These are phyloP conservation scores for Colletotrichum acutatum DNA, from an alignment of 2,329 filamentous ascomycete genomes.

Conservation along the genomic window DNA sequence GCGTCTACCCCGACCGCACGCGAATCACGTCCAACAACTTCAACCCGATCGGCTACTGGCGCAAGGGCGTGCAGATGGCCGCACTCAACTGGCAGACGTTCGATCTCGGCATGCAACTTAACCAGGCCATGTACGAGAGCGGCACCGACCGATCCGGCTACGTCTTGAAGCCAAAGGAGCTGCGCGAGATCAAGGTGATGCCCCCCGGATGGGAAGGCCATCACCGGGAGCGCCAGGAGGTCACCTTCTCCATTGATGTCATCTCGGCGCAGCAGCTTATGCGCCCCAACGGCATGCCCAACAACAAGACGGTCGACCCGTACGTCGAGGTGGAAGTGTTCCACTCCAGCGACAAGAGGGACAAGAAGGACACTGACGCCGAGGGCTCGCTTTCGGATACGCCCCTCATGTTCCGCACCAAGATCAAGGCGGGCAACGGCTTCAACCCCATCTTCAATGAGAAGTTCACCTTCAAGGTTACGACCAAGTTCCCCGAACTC, in stretches of 20 bases:
- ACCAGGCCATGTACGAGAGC: conserved; percentile 96
- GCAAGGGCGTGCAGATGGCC: conserved; percentile 96
- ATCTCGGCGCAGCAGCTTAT: conserved; percentile 96
- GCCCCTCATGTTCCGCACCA: conserved; percentile 82
- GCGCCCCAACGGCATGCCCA: conserved; percentile 78
- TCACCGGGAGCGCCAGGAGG: conserved; percentile 82
- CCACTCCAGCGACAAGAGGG: conserved; percentile 91
- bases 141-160: conserved; percentile 90
- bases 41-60: conserved; percentile 93
- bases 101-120: conserved; percentile 94
- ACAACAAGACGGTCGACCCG: conserved; percentile 83
- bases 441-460: conserved; percentile 93
- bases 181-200: conserved; percentile 76
- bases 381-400: conserved; percentile 57
- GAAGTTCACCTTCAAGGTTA: conserved; percentile 81
- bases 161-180: conserved; percentile 89
- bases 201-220: conserved; percentile 67
- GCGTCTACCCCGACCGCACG: conserved; percentile 88
- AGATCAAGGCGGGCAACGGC: conserved; percentile 86
- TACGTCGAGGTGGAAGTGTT: conserved; percentile 97
- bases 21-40: conserved; percentile 93
- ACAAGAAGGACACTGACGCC: conserved; percentile 81
- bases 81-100: conserved; percentile 99
- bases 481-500: conserved; percentile 93
- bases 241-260: conserved; percentile 87